These are phyloP conservation scores for Neohortaea acidophila DNA, from an alignment of 495 filamentous ascomycete species.

Conservation along the genomic window DNA sequence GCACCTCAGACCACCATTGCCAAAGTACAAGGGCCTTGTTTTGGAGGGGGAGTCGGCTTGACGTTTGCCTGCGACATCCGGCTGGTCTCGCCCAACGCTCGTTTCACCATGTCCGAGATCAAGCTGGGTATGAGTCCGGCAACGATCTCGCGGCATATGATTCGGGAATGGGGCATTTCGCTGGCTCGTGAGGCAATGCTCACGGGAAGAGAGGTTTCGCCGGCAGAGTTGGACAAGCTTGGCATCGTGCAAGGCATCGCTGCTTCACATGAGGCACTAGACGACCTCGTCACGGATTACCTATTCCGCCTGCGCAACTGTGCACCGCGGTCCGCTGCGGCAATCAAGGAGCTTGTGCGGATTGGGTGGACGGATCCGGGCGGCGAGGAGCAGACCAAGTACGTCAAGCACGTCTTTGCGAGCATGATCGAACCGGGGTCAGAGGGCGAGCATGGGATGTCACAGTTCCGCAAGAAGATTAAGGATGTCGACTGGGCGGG, in stretches of 20 bases:
- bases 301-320: constrained; percentile 1
- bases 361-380: constrained; percentile 7
- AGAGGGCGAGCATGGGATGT: constrained; percentile 6
- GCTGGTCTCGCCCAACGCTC: constrained; percentile 14
- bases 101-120: constrained; percentile 25
- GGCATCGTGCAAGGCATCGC: constrained; percentile 3
- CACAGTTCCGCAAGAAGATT: constrained; percentile 7
- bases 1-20: constrained; percentile 30
- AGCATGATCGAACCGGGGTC: constrained; percentile 9
- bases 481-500: constrained; percentile 13
- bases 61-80: constrained; percentile 30
- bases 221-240: constrained; percentile 15
- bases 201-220: constrained; percentile 20
- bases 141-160: constrained; percentile 26
- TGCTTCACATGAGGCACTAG: neutral
- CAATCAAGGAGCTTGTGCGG: constrained; percentile 11
- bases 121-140: constrained; percentile 26
- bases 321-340: constrained; percentile 9
- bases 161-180: constrained; percentile 20
- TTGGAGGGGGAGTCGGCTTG: constrained; percentile 29
- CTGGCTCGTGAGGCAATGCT: constrained; percentile 25
- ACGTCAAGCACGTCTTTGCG: constrained; percentile 8
- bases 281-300: constrained; percentile 3
- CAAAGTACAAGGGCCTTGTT: constrained; percentile 26
- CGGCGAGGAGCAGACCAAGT: constrained; percentile 5